These are phyloP conservation scores for Fusarium domesticum DNA, from an alignment of 2,329 filamentous ascomycete species.

Conservation along the genomic window DNA sequence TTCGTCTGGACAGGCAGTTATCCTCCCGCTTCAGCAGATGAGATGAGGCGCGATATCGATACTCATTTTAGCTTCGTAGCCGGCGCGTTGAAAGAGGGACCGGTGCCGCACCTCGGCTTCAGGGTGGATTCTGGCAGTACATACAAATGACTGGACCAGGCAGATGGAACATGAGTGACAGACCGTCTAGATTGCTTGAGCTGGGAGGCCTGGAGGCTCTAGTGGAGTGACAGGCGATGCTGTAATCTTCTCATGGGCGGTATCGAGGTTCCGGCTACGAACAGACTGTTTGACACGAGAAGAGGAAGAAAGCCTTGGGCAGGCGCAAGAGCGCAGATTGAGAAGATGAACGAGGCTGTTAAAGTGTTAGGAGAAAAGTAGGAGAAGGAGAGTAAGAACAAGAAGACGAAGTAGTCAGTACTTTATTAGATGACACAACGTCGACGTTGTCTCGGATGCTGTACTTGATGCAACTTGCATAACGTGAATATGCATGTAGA, in stretches of 20 bases:
- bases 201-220: slow-evolving; percentile 42
- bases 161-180: slow-evolving; percentile 42
- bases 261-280: slow-evolving; percentile 37
- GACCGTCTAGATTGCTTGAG: slow-evolving; percentile 39
- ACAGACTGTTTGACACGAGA: slow-evolving; percentile 41
- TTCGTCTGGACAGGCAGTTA: slow-evolving; percentile 29
- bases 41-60: slow-evolving; percentile 30
- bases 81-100: slow-evolving; percentile 22
- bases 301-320: slow-evolving; percentile 39
- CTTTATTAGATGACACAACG: neutral
- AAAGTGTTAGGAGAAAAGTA: slow-evolving; percentile 20
- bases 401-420: slow-evolving; percentile 16
- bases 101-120: slow-evolving; percentile 26
- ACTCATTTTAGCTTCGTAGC: slow-evolving; percentile 26
- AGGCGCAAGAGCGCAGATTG: slow-evolving; percentile 35
- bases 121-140: slow-evolving; percentile 20
- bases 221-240: slow-evolving; percentile 40
- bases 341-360: slow-evolving; percentile 26
- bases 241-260: slow-evolving; percentile 42
- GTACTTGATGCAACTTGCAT: too few species aligned
- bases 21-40: slow-evolving; percentile 17
- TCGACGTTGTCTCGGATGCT: too few species aligned
- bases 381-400: slow-evolving; percentile 21
- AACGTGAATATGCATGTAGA: too few species aligned
- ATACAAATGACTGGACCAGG: slow-evolving; percentile 39